Base-by-base conservation (phyloP, 768 basidiomycete species). In the Trametes gibbosa region DNA sequence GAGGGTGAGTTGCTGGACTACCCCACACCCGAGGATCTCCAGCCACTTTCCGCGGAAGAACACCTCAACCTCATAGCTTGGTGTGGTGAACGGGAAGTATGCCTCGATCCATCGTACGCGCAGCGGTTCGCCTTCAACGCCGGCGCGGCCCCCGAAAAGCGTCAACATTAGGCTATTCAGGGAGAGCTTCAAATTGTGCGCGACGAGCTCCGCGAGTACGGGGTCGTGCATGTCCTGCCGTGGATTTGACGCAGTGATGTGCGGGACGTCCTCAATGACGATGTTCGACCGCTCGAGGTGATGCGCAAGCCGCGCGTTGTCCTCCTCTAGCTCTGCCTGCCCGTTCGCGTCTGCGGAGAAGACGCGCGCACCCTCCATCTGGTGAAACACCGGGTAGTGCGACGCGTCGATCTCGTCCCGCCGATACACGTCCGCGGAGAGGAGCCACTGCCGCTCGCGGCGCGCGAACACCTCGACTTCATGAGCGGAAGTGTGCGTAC, bases 301-400 rank as follows among this genome's bases (percentile, higher is more conserved):
- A 0, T 72, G 73, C 29, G 79, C 76, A 32, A 97, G 79, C 40
- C 77, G 75, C 39, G 73, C 81, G 63, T 93, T 98, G 67, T 95
- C 85, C 62, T 84, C 83, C 50, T 84, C 77, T 19, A 95, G 79
- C 55, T 85, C 80, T 54, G 79, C 77, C 75, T 89, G 76, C 0
- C 82, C 83, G 10, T 75, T 67, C 40, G 79, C 67, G 62, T 88
- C 77, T 23, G 83, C 80, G 34, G 80, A 73, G 70, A 94, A 92
- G 55, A 98, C 85, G 32, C 85, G 77, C 13, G 95, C 93, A 29
- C 96, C 97, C 70, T 99, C 97, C 75, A 97, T 92, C 75, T 99
- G 97, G 74, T 99, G 97, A 70, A 99, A 99, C 37, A 97, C 92
- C 5, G 97, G 97, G 72, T 98, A 97, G 70, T 99, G 97, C 9